Evolutionary conservation across 2,329 filamentous ascomycete genomes (phyloP).

Genomic region (Canariomyces notabilis): DNA sequence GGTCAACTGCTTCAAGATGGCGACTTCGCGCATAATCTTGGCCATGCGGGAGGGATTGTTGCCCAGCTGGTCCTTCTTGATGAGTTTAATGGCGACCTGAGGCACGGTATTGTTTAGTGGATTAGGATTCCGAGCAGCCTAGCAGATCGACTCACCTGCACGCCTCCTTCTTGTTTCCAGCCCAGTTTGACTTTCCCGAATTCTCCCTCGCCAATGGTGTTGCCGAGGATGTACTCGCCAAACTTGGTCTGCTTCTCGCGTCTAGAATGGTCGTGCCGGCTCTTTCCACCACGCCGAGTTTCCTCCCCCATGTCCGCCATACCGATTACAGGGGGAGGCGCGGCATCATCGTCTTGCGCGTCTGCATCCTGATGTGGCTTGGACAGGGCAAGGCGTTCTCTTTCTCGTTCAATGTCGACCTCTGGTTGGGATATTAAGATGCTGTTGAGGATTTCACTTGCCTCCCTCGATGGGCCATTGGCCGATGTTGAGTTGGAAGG

Average conservation of each 20-base stretch:
- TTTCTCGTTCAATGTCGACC: constrained; percentile 66
- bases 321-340: constrained; percentile 41
- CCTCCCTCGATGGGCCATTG: constrained; percentile 63
- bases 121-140: background rate
- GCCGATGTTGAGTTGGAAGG: constrained; percentile 47
- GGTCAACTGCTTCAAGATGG: constrained; percentile 77
- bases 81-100: constrained; percentile 94
- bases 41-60: constrained; percentile 82
- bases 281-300: constrained; percentile 46
- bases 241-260: constrained; percentile 78
- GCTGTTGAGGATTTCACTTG: constrained; percentile 72
- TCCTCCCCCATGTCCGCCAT: constrained; percentile 40
- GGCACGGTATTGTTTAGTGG: background rate
- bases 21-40: constrained; percentile 96
- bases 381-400: constrained; percentile 62
- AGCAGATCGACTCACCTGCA: constrained; percentile 52
- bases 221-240: constrained; percentile 90
- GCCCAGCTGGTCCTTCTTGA: constrained; percentile 84
- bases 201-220: constrained; percentile 94
- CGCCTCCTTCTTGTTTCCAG: constrained; percentile 92
- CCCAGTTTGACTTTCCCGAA: constrained; percentile 98
- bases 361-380: constrained; percentile 36
- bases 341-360: constrained; percentile 42
- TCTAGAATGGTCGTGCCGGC: constrained; percentile 56
- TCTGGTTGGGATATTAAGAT: constrained; percentile 72